Conservation (phyloP, 768 basidiomycete species). For the Fomitopsis serialis region DNA sequence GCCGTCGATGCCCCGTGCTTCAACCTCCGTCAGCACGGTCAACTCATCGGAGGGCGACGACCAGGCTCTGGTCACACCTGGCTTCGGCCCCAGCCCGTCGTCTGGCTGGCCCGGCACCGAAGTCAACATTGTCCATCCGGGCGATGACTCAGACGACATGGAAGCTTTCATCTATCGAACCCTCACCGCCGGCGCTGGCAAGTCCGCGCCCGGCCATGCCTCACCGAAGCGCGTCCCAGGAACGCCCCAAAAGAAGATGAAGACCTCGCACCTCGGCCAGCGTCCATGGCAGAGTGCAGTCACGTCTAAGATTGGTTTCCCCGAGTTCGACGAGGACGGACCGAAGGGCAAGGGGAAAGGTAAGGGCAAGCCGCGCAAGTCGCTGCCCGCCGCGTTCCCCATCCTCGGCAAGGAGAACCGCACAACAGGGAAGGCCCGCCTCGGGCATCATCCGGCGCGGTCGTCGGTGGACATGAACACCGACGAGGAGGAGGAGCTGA, state of each 20-base stretch:
- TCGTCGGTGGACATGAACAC: slow-evolving; percentile 40
- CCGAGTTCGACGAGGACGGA: slow-evolving; percentile 30
- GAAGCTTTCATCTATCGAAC: slow-evolving; percentile 73
- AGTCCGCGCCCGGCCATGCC: slow-evolving; percentile 28
- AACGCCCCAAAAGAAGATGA: slow-evolving; percentile 75
- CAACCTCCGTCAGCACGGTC: slow-evolving; percentile 60
- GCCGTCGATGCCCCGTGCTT: slow-evolving; percentile 48
- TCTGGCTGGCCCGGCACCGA: slow-evolving; percentile 61
- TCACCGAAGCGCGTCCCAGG: slow-evolving; percentile 64
- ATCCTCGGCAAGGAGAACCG: slow-evolving; percentile 25
- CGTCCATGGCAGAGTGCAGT: slow-evolving; percentile 82
- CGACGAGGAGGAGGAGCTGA: slow-evolving; percentile 50
- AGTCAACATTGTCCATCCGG: slow-evolving; percentile 35
- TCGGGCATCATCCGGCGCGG: slow-evolving; percentile 5
- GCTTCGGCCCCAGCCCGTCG: slow-evolving; percentile 41
- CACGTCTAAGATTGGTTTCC: slow-evolving; percentile 59
- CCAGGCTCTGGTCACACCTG: slow-evolving; percentile 69
- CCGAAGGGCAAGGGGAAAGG: slow-evolving; percentile 30
- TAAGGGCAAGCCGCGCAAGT: slow-evolving; percentile 59
- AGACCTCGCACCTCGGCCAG: slow-evolving; percentile 51
- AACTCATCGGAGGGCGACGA: slow-evolving; percentile 54
- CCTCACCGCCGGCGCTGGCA: slow-evolving; percentile 53
- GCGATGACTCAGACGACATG: slow-evolving; percentile 27
- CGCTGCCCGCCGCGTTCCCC: slow-evolving; percentile 70
- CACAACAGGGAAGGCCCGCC: slow-evolving; percentile 17